Percentiles rank a stretch among this genome's conserved stretches.
Evolutionary conservation across 768 basidiomycete genomes (phyloP).

Genomic region (Xanthoconium purpureum): DNA sequence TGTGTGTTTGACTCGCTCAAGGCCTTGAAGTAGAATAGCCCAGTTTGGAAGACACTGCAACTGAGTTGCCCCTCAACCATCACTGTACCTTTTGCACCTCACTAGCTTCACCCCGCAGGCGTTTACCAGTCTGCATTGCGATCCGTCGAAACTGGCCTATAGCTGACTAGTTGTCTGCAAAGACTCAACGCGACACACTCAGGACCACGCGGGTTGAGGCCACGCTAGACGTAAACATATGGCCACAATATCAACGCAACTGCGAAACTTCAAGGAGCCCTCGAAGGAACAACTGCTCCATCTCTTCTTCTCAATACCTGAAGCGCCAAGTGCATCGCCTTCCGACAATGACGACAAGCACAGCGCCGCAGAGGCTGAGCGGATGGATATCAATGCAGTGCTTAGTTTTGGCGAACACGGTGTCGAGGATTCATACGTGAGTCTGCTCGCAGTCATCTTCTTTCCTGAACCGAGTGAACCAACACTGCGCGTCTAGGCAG

Average conservation of each 20-base stretch:
- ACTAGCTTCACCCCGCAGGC: not conserved
- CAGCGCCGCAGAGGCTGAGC: conserved; percentile 46
- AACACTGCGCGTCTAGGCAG: conserved; percentile 54
- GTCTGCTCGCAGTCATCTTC: conserved; percentile 30
- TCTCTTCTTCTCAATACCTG: conserved; percentile 83
- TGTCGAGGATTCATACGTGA: conserved; percentile 91
- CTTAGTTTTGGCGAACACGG: conserved; percentile 73
- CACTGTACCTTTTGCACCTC: not conserved
- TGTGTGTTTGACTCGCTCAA: no score
- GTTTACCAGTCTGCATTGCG: not conserved
- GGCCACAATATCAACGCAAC: conserved; percentile 82
- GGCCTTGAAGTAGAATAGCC: no score
- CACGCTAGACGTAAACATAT: conserved; percentile 35
- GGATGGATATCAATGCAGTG: conserved; percentile 88
- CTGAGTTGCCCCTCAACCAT: conserved; percentile 8
- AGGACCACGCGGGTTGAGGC: not conserved
- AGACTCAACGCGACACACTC: not conserved
- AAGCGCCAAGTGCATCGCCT: conserved; percentile 26
- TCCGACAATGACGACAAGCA: conserved; percentile 23
- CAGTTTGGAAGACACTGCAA: conserved; percentile 13
- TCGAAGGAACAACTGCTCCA: conserved; percentile 82
- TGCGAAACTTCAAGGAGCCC: conserved; percentile 90
- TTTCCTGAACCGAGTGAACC: not conserved
- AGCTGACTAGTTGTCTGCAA: not conserved
- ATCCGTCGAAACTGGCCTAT: conserved; percentile 4